Conservation (phyloP, 2,329 filamentous ascomycete species). For the Myriosclerotinia duriaeana region DNA sequence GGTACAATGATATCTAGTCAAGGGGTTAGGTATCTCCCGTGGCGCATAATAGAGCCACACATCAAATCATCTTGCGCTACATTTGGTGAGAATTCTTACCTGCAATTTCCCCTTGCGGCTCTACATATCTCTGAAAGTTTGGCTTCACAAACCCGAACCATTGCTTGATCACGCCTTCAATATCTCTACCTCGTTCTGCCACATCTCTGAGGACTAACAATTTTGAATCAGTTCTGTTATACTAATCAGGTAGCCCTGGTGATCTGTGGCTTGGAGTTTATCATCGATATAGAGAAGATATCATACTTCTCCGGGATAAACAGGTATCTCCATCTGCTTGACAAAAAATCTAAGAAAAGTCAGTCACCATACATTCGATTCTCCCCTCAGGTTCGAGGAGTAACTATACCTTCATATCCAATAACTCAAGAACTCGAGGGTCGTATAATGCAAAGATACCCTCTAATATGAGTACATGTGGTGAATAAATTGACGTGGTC, state of each 20-base stretch:
- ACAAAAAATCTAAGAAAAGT: slow-evolving; percentile 70
- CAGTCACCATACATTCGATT: slow-evolving; percentile 15
- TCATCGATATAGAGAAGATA: not conserved
- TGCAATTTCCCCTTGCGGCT: slow-evolving; percentile 85
- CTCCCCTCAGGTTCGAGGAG: not conserved
- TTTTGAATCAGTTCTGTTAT: slow-evolving; percentile 21
- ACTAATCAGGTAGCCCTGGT: not conserved
- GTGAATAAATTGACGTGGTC: slow-evolving; percentile 90
- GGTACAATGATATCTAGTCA: slow-evolving; percentile 83
- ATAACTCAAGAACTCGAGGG: slow-evolving; percentile 74
- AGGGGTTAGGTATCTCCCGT: not conserved
- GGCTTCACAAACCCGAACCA: slow-evolving; percentile 97
- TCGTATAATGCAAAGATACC: slow-evolving; percentile 96
- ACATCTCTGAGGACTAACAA: slow-evolving; percentile 72
- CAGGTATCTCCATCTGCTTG: slow-evolving; percentile 96
- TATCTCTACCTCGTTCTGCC: slow-evolving; percentile 81
- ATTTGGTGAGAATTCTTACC: slow-evolving; percentile 50
- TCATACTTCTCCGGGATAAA: slow-evolving; percentile 80
- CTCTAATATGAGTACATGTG: slow-evolving; percentile 91
- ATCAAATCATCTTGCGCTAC: not conserved
- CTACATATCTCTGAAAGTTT: slow-evolving; percentile 91
- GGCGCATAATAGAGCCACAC: not conserved
- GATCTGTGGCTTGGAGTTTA: not conserved
- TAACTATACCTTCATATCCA: slow-evolving; percentile 77
- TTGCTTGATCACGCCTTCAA: slow-evolving; percentile 95